phyloP scores from a whole-genome alignment of 2,329 filamentous ascomycete species.

The Pseudocercospora fuligena region DNA sequence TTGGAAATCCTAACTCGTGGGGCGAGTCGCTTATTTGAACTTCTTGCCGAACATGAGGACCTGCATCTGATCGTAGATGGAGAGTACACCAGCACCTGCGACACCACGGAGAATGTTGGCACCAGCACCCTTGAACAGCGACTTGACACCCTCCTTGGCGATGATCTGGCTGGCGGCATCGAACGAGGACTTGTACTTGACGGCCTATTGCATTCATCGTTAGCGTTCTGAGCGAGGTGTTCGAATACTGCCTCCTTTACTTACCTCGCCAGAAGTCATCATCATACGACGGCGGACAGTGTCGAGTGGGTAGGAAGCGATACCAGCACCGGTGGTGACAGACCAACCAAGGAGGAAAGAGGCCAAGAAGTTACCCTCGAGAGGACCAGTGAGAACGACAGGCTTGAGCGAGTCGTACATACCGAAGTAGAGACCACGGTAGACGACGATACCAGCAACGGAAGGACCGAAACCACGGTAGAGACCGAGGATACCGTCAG shows the following conservation, averaged over 20 bases:
- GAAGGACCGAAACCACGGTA: conserved; percentile 99
- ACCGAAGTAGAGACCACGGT: conserved; percentile 99
- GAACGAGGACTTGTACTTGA: conserved; percentile 98
- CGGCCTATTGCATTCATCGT: conserved; percentile 67
- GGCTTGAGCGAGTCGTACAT: conserved; percentile 99
- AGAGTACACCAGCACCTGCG: conserved; percentile 99
- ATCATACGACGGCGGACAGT: conserved; percentile 99
- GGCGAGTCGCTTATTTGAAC: conserved; percentile 69
- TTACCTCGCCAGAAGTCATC: conserved; percentile 86
- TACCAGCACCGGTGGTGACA: conserved; percentile 99
- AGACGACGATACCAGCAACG: conserved; percentile 98
- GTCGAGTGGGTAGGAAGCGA: conserved; percentile 99
- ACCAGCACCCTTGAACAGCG: conserved; percentile 99
- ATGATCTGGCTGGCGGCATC: conserved; percentile 97
- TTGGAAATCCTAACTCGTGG: conserved; percentile 21
- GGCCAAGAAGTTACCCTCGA: conserved; percentile 98
- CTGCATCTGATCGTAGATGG: conserved; percentile 99
- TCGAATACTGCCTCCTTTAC: conserved; percentile 36
- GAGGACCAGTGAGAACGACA: conserved; percentile 85
- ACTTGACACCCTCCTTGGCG: conserved; percentile 96
- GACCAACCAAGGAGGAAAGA: conserved; percentile 98
- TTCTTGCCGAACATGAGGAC: conserved; percentile 99
- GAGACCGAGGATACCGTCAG: conserved; percentile 98
- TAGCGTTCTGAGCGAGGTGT: neutral
- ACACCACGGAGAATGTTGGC: conserved; percentile 99